Evolutionary conservation across 163 green algal species (phyloP), one percentile per base, ranked within the genome.

Genomic region (Volvox carteri): DNA sequence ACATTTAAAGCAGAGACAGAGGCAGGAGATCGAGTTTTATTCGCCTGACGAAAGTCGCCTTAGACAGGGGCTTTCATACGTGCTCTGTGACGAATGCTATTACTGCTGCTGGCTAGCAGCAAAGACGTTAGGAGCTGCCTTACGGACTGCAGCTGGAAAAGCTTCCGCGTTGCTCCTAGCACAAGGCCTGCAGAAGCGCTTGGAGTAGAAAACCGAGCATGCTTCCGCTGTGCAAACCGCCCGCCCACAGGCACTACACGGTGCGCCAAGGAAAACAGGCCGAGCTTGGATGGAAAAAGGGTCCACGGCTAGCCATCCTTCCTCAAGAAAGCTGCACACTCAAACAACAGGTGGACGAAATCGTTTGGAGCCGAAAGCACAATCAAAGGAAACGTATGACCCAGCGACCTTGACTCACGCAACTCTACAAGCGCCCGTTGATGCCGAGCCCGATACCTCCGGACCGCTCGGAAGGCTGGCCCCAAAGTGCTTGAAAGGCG

Each of bases 191-290:
- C 85, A 90, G 11, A 90, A 79, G 42, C 85, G 85, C 44, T 79
- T 86, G 30, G 50, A 60, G 52, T 75, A 90, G 75, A 90, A 90
- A 14, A 86, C 0, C 5, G 37, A 72, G 60, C 85, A 90, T 18
- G 46, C 30, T 8, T 90, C 85, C 2, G 39, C 85, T 0, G 42
- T 44, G 58, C 85, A 90, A 0, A 81, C 67, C 0, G 68, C 46
- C 12, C 48, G 52, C 2, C 12, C 23, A 41, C 84, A 89, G 39
- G 46, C 11, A 28, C 48, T 75, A 52, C 84, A 89, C 2, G 72
- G 67, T 0, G 67, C 37, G 1, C 84, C 84, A 11, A 89, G 84
- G 23, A 89, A 33, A 2, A 89, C 39, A 12, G 67, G 68, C 25
- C 39, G 67, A 39, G 67, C 28, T 19, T 46, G 12, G 12, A 72